phyloP scores from a whole-genome alignment of 345 rosid genomes.

The Camelina sativa region DNA sequence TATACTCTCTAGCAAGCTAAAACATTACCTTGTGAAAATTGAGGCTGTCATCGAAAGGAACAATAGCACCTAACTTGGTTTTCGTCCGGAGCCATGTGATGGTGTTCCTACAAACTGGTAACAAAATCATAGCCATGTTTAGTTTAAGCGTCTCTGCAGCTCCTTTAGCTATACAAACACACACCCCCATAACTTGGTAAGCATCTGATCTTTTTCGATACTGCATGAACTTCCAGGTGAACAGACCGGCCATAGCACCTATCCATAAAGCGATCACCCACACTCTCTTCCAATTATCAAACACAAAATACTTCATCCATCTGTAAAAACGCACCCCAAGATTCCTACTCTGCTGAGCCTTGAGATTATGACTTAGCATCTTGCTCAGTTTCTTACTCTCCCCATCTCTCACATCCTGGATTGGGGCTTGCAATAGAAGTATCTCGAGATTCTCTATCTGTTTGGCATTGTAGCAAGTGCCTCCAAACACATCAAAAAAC shows the following conservation, averaged over 20 bases:
- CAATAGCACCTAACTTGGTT: constrained; percentile 57
- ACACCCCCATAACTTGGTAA: constrained; percentile 63
- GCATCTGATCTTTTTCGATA: constrained; percentile 53
- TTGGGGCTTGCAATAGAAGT: constrained; percentile 64
- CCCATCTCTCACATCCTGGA: constrained; percentile 49
- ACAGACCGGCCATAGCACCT: constrained; percentile 61
- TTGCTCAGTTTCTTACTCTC: constrained; percentile 63
- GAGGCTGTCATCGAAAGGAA: constrained; percentile 83
- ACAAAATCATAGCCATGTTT: constrained; percentile 75
- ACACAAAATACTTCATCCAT: constrained; percentile 53
- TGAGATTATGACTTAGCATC: constrained; percentile 73
- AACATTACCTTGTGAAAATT: constrained; percentile 78
- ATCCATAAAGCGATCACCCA: constrained; percentile 80
- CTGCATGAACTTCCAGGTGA: constrained; percentile 63
- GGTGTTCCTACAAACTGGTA: constrained; percentile 81
- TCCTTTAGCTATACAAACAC: constrained; percentile 79
- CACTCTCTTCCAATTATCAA: constrained; percentile 79
- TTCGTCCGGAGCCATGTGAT: constrained; percentile 82
- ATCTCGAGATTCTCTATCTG: constrained; percentile 71
- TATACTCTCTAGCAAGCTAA: neutral
- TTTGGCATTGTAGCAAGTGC: constrained; percentile 28
- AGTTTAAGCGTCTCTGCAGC: constrained; percentile 82
- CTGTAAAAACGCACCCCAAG: constrained; percentile 48
- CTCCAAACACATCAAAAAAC: constrained; percentile 37
- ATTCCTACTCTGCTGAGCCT: constrained; percentile 52